These are phyloP conservation scores for Chaetomiaceae sp. DNA, from an alignment of 2,329 filamentous ascomycete species.

Conservation along the genomic window DNA sequence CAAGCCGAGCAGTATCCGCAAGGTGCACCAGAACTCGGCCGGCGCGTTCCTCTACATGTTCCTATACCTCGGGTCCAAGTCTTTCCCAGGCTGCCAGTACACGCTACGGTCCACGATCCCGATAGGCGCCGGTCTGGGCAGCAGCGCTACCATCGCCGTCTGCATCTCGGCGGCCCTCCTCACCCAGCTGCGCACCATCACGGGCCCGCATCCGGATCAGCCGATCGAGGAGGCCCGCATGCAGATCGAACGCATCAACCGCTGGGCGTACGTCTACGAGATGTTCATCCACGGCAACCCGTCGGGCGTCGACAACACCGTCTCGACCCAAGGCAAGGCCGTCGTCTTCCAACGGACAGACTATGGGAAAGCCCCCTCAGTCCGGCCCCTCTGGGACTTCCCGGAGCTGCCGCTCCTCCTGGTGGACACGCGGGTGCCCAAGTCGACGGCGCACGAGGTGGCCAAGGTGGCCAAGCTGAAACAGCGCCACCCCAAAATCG, in stretches of 20 bases:
- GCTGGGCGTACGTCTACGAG: conserved; percentile 95
- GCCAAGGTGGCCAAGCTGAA: conserved; percentile 75
- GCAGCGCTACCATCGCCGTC: conserved; percentile 89
- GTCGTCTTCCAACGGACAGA: conserved; percentile 83
- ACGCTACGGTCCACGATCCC: conserved; percentile 91
- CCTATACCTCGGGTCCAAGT: conserved; percentile 74
- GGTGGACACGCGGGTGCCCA: conserved; percentile 82
- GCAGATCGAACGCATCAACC: conserved; percentile 92
- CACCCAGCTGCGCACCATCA: conserved; percentile 80
- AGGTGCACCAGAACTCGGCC: conserved; percentile 78
- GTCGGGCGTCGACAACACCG: conserved; percentile 95
- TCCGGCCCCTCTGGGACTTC: conserved; percentile 77
- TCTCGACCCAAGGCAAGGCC: conserved; percentile 87
- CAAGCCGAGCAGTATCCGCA: conserved; percentile 66
- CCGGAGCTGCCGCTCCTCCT: conserved; percentile 87
- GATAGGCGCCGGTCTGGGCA: conserved; percentile 84
- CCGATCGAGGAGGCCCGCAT: conserved; percentile 79
- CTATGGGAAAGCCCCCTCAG: conserved; percentile 69
- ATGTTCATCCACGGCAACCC: conserved; percentile 98
- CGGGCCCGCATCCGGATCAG: conserved; percentile 88
- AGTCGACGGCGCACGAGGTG: conserved; percentile 81
- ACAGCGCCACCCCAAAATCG: conserved; percentile 67
- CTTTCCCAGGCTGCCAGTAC: conserved; percentile 78
- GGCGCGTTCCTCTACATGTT: conserved; percentile 90
- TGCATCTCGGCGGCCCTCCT: conserved; percentile 81